Base-by-base conservation (phyloP, 169 alveolate genomes). In the Eimeria praecox region DNA sequence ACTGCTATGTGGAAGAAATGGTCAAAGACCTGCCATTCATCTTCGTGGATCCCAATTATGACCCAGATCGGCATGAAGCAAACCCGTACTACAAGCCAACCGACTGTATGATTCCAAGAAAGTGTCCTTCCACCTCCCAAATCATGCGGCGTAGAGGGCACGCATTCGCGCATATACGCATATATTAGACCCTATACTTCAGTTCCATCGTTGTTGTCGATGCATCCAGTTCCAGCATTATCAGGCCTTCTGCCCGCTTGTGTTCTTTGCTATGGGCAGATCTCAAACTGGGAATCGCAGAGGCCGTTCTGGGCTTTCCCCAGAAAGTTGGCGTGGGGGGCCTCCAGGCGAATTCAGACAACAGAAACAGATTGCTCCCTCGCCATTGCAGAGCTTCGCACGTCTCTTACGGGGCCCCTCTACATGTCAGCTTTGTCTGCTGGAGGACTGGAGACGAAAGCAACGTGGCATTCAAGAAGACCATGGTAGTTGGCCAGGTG, bases 401-500 rank as follows among this genome's bases (percentile, higher is more conserved):
- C 85, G 42, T 82, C 52, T 77, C 96, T 33, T 96, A 96, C 89
- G 96, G 93, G 20, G 97, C 97, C 42, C 96, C 96, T 18, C 78
- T 94, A 24, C 62, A 90, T 30, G 73, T 94, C 66, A 27, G 87
- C 64, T 95, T 83, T 59, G 95, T 62, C 14, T 71, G 96, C 71
- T 56, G 86, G 69, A 33, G 89, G 33, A 77, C 78, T 27, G 91
- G 86, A 30, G 91, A 77, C 78, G 95, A 82, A 40, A 42, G 44
- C 90, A 64, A 75, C 44, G 86, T 59, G 80, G 94, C 91, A 12
- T 40, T 69, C 42, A 52, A 62, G 93, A 75, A 73, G 93, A 69
- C 83, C 20, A 87, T 98, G 59, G 96, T 97, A 92, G 98, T 99
- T 35, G 99, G 99, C 35, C 97, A 98, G 95, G 97, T 99, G 71